Base-by-base conservation (phyloP, 352 stramenopile genomes). In the Thalassiosira exigua region DNA sequence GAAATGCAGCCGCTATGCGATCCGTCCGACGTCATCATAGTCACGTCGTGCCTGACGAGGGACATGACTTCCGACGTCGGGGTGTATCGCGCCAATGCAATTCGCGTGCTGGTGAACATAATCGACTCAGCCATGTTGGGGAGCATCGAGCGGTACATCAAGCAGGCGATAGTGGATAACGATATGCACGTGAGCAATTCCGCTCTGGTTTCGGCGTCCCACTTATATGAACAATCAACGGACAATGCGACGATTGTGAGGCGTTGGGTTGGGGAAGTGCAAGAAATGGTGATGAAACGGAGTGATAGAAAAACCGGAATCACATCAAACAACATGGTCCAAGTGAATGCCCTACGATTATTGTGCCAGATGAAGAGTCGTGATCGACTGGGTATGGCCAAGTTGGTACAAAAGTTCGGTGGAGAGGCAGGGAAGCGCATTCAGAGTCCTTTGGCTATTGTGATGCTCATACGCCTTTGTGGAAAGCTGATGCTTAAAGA, bases 341-440 rank as follows among this genome's bases (percentile, higher is more conserved):
- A 82, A 59, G 74, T 76, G 66, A 79, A 99, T 72, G 97, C 96
- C 5, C 95, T 99, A 58, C 95, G 96, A 27, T 90, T 99, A 5
- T 90, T 99, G 9, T 99, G 99, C 85, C 94, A 98, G 82, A 99
- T 99, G 81, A 98, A 98, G 62, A 95, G 97, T 70, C 95, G 99
- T 81, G 98, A 99, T 91, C 94, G 95, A 51, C 94, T 99, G 9
- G 97, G 96, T 3, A 94, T 99, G 30, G 98, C 95, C n/a, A 99
- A 99, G 73, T 75, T 96, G 29, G 92, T 96, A 17, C 77, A 81
- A 21, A 90, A 96, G 62, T 91, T 93, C 46, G 90, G 81, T 51
- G 95, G 97, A 69, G 96, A 97, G 71, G 36, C 36, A 14, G 36
- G 36, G 36, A 98, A 96, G 53, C 97, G 95, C 42, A 75, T 98